Base-by-base conservation (phyloP, 495 filamentous ascomycete species). In the Penicillium turbatum region DNA sequence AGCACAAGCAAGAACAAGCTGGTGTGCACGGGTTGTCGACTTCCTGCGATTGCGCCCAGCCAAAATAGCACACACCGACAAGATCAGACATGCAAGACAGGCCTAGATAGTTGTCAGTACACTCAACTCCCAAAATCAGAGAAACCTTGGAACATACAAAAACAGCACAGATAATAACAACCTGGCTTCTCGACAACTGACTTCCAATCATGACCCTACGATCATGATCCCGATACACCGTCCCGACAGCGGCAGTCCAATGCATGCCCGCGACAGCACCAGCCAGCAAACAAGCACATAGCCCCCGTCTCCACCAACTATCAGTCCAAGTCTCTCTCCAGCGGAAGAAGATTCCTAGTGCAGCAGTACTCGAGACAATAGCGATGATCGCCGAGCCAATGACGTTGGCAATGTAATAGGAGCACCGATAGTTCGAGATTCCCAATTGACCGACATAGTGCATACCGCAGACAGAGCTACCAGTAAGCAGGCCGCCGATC, bases 371-470 rank as follows among this genome's bases (percentile, higher is more conserved):
- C 2, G 86, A 87, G 35, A 80, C 74, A 3, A 87, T 74, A 13
- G 90, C 89, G 55, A 95, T 88, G 32, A 87, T 56, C 16, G 79
- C 78, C 5, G 92, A 82, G 2, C 83, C 89, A 7, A 83, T 67
- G n/a, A 96, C 78, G 61, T 82, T 80, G 5, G 64, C 67, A 10
- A 68, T 56, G 7, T 57, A 30, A 54, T 92, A 91, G 10, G 62
- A 56, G 59, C 84, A 82, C 6, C 59, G 57, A 62, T 96, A 96
- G 65, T 95, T 93, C 12, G 75, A 72, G 57, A 93, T 91, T 31
- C 90, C 88, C 11, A 86, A 78, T 61, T 95, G 88, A 24, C 89
- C 89, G 39, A 95, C 72, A 59, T 95, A 96, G 64, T 96, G 89
- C 92, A 96, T 96, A 5, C 86, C 92, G 49, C 86, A 87, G 48